Evolutionary conservation across 2,329 filamentous ascomycete species (phyloP).

Genomic region (Fusarium solani-melongenae): DNA sequence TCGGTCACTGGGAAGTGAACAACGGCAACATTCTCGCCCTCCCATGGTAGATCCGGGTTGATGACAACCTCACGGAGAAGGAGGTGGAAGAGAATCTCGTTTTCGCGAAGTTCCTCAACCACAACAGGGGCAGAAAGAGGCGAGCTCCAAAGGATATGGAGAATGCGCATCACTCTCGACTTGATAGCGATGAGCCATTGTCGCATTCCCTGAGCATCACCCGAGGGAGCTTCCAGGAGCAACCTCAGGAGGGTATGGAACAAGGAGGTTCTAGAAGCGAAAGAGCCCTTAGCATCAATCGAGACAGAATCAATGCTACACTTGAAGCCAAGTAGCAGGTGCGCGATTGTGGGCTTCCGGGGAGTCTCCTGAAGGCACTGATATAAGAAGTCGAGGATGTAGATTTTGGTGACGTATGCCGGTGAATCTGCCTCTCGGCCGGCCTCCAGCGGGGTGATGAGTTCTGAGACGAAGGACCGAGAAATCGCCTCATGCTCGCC

Average conservation of each 20-base stretch:
- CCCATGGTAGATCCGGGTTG: conserved; percentile 77
- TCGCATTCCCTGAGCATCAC: conserved; percentile 69
- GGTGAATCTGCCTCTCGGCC: conserved; percentile 75
- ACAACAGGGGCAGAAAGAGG: conserved; percentile 80
- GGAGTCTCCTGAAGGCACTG: conserved; percentile 80
- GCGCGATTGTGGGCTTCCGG: conserved; percentile 86
- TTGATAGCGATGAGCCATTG: conserved; percentile 78
- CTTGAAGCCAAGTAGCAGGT: conserved; percentile 88
- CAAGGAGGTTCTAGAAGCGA: conserved; percentile 77
- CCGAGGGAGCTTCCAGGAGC: conserved; percentile 75
- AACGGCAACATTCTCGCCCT: conserved; percentile 69
- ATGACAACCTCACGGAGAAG: conserved; percentile 79
- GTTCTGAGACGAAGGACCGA: conserved; percentile 75
- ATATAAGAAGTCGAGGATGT: conserved; percentile 87
- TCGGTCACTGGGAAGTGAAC: conserved; percentile 76
- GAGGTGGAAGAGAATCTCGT: conserved; percentile 83
- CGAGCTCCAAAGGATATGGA: conserved; percentile 86
- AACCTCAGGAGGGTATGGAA: conserved; percentile 85
- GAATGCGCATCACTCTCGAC: conserved; percentile 75
- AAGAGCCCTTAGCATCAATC: conserved; percentile 75
- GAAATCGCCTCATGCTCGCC: conserved; percentile 85
- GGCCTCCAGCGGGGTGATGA: conserved; percentile 77
- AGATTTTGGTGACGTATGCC: conserved; percentile 83
- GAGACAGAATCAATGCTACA: conserved; percentile 78
- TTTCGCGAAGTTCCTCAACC: conserved; percentile 81